Percentiles rank a stretch among this genome's conserved stretches.
These are phyloP conservation scores for Miscanthus lutarioriparius DNA, from an alignment of 176 grass and related monocot species.

Conservation along the genomic window DNA sequence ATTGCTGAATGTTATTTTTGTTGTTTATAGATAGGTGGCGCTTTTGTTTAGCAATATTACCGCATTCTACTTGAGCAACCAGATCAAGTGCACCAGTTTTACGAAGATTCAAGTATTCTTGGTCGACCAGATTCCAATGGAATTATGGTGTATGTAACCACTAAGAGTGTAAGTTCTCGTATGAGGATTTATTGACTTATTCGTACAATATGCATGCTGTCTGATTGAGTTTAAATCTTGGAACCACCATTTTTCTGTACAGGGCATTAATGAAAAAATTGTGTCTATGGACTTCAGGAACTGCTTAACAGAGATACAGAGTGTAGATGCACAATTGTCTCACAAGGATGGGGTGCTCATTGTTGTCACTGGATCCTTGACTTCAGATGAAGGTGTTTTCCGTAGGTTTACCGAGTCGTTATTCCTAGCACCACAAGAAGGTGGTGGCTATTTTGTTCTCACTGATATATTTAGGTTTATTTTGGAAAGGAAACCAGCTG, in stretches of 20 bases:
- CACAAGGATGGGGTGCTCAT: slow-evolving; percentile 77
- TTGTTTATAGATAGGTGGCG: slow-evolving; percentile 62
- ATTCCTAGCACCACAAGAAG: slow-evolving; percentile 90
- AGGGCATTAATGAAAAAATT: slow-evolving; percentile 82
- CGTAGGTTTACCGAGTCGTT: slow-evolving; percentile 79
- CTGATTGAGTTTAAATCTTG: slow-evolving; percentile 7
- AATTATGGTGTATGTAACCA: slow-evolving; percentile 61
- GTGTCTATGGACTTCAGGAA: slow-evolving; percentile 70
- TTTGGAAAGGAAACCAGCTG: slow-evolving; percentile 36
- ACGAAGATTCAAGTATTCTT: slow-evolving; percentile 73
- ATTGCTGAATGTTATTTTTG: slow-evolving; percentile 4
- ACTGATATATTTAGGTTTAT: slow-evolving; percentile 86
- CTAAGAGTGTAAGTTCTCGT: slow-evolving; percentile 54
- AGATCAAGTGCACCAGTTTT: slow-evolving; percentile 77
- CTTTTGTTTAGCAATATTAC: slow-evolving; percentile 92
- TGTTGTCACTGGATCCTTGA: slow-evolving; percentile 75
- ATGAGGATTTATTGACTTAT: background rate
- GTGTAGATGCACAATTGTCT: slow-evolving; percentile 67
- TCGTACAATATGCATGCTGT: background rate
- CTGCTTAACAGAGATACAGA: slow-evolving; percentile 80
- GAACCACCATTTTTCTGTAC: slow-evolving; percentile 11
- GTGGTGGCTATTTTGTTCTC: slow-evolving; percentile 80
- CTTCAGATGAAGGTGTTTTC: slow-evolving; percentile 43
- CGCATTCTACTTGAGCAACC: slow-evolving; percentile 68
- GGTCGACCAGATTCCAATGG: slow-evolving; percentile 57